These are phyloP conservation scores for Hypericum androsaemum DNA, from an alignment of 345 rosid genomes.

Conservation along the genomic window DNA sequence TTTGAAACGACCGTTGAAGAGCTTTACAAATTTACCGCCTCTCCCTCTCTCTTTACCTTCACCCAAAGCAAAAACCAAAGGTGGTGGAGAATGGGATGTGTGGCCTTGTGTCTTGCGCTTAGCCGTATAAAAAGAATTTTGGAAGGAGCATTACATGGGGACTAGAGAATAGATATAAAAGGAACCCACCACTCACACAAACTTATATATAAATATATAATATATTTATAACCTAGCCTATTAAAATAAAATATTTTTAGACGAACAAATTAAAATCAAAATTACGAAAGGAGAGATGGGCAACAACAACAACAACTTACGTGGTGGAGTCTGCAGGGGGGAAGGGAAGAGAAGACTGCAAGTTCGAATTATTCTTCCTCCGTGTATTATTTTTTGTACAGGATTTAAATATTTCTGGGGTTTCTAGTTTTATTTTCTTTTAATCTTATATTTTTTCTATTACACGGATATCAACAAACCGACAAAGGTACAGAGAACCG, in stretches of 20 bases:
- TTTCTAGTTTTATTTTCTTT: not conserved
- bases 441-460: not conserved
- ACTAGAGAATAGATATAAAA: conserved; percentile 9
- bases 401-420: conserved; percentile 8
- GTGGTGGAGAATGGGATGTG: not conserved
- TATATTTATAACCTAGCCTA: too few relatives aligned
- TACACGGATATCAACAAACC: too few relatives aligned
- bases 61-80: not conserved
- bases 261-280: too few relatives aligned
- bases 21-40: too few relatives aligned
- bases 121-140: conserved; percentile 6
- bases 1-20: too few relatives aligned
- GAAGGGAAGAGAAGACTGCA: conserved; percentile 35
- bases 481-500: too few relatives aligned
- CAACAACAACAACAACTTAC: conserved; percentile 8
- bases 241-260: too few relatives aligned
- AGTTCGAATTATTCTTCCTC: conserved; percentile 78
- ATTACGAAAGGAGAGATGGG: conserved; percentile 11
- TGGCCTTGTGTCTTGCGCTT: too few relatives aligned
- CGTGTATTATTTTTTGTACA: conserved; percentile 44
- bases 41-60: not conserved
- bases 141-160: conserved; percentile 14
- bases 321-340: conserved; percentile 36
- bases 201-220: too few relatives aligned
- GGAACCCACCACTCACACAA: not conserved